phyloP scores from a whole-genome alignment of 2,329 filamentous ascomycete species.

The Fusarium metavorans region DNA sequence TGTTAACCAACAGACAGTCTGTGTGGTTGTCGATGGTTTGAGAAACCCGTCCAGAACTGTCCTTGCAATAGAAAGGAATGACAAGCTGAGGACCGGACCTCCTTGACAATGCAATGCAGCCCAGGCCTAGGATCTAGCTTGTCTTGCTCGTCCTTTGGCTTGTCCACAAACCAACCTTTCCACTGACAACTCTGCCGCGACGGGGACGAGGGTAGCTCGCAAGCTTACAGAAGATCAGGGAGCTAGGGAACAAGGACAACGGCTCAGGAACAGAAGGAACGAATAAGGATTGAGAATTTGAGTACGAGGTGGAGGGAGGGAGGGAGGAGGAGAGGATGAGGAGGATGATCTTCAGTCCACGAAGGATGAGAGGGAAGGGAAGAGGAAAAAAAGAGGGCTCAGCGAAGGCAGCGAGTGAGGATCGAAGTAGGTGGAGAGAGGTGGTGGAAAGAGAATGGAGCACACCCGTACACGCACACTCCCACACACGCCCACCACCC shows the following conservation, averaged over 20 bases:
- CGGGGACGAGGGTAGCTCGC: slow-evolving; percentile 30
- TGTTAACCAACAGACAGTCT: slow-evolving; percentile 13
- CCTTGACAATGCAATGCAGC: neutral
- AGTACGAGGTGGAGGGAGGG: neutral
- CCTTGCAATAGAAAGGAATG: slow-evolving; percentile 30
- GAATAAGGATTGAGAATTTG: neutral
- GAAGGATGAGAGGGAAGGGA: slow-evolving; percentile 36
- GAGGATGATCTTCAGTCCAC: slow-evolving; percentile 27
- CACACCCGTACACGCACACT: slow-evolving; percentile 37
- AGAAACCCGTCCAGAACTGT: slow-evolving; percentile 11
- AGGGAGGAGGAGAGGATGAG: slow-evolving; percentile 14
- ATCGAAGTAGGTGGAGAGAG: slow-evolving; percentile 35
- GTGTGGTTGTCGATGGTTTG: slow-evolving; percentile 19
- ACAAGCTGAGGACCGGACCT: slow-evolving; percentile 9
- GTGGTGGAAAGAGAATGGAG: slow-evolving; percentile 36
- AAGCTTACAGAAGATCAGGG: slow-evolving; percentile 15
- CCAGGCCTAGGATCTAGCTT: slow-evolving; percentile 15
- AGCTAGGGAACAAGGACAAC: slow-evolving; percentile 34
- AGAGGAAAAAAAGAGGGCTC: slow-evolving; percentile 35
- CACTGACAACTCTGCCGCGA: slow-evolving; percentile 23
- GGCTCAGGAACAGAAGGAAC: slow-evolving; percentile 16
- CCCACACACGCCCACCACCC: slow-evolving; percentile 38
- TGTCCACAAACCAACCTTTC: slow-evolving; percentile 7
- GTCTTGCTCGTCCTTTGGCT: slow-evolving; percentile 5
- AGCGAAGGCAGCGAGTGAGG: slow-evolving; percentile 37